phyloP scores from a whole-genome alignment of 495 filamentous ascomycete species.

The Amniculicola lignicola region DNA sequence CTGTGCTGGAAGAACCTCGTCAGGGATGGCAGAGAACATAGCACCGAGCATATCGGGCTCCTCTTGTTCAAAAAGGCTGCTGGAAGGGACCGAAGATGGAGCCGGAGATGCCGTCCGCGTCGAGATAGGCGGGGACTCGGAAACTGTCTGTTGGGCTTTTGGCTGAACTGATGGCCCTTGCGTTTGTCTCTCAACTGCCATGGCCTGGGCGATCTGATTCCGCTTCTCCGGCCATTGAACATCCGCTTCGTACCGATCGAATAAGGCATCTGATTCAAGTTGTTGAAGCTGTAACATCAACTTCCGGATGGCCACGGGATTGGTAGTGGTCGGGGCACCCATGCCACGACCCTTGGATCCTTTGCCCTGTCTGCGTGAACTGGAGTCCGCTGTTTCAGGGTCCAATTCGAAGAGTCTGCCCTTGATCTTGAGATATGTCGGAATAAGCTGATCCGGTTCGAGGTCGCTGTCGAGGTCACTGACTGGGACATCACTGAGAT shows the following conservation, averaged over 20 bases:
- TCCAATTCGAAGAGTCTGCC: constrained; percentile 67
- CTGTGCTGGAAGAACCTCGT: not conserved
- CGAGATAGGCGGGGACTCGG: too few relatives aligned
- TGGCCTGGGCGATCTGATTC: constrained; percentile 62
- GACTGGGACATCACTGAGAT: constrained; percentile 28
- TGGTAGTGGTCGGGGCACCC: constrained; percentile 17
- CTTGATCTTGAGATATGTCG: constrained; percentile 70
- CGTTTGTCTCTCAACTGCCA: constrained; percentile 36
- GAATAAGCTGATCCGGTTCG: constrained; percentile 70
- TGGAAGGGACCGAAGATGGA: not conserved
- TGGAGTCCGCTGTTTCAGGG: constrained; percentile 47
- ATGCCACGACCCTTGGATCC: constrained; percentile 32
- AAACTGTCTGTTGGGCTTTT: too few relatives aligned
- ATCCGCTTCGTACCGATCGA: constrained; percentile 75
- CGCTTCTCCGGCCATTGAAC: constrained; percentile 66
- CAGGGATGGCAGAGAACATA: constrained; percentile 51
- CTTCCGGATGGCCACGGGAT: constrained; percentile 55
- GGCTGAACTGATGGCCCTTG: too few relatives aligned
- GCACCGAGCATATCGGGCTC: constrained; percentile 58
- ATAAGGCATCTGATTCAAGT: constrained; percentile 81
- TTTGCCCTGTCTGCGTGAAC: constrained; percentile 32
- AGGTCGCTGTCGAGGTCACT: constrained; percentile 55
- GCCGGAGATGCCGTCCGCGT: not conserved
- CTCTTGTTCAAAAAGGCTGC: constrained; percentile 1
- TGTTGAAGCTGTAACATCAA: constrained; percentile 67